Percentiles rank a stretch among this genome's conserved stretches.
Conservation (phyloP, 1,284 basidiomycete genomes). For the Trichosporon sp. region DNA sequence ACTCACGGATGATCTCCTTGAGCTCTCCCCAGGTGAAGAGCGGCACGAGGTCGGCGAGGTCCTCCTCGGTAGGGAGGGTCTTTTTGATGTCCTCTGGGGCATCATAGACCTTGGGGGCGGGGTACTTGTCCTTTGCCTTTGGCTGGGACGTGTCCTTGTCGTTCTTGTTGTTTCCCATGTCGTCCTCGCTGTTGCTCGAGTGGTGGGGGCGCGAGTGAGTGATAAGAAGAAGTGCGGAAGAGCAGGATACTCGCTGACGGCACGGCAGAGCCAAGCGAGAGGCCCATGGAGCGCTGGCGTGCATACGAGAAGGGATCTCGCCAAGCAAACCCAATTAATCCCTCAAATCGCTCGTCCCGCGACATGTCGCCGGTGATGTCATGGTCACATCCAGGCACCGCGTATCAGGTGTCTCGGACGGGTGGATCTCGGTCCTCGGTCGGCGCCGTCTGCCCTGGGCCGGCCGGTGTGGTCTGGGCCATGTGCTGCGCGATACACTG, state of each 20-base stretch:
- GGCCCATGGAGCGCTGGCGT: no score
- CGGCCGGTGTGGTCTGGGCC: not conserved
- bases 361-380: not conserved
- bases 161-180: not conserved
- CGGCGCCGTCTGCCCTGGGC: no score
- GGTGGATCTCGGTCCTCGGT: not conserved
- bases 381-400: not conserved
- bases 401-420: not conserved
- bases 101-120: conserved; percentile 31
- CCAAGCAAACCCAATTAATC: not conserved
- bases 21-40: conserved; percentile 48
- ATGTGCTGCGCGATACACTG: not conserved
- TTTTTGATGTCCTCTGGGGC: conserved; percentile 28
- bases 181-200: not conserved
- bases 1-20: conserved; percentile 41
- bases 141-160: not conserved
- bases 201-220: not conserved
- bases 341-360: not conserved
- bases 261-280: no score
- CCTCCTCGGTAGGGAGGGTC: conserved; percentile 41
- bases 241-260: not conserved
- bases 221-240: not conserved
- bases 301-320: not conserved
- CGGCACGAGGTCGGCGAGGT: conserved; percentile 41
- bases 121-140: conserved; percentile 25